These are phyloP conservation scores for Pseudocercospora vitis DNA, from an alignment of 2,329 filamentous ascomycete species.

Conservation along the genomic window DNA sequence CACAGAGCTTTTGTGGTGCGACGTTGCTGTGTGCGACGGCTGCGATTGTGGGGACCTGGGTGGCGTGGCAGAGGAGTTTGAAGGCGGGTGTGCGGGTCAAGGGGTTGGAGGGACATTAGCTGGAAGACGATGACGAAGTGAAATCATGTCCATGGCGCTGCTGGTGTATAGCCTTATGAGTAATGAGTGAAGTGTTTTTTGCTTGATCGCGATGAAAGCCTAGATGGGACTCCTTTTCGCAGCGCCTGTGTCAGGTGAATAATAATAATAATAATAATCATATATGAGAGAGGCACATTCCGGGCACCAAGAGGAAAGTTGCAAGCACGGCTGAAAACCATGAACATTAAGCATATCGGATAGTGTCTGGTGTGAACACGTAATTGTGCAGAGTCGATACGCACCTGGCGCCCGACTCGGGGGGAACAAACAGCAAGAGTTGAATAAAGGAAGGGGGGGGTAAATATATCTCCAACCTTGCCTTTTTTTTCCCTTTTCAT, in stretches of 20 bases:
- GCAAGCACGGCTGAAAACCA: neutral
- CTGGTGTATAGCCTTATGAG: neutral
- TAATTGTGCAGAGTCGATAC: constrained; percentile 7
- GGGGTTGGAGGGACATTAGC: constrained; percentile 4
- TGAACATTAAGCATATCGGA: constrained; percentile 1
- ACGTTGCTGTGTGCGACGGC: constrained; percentile 30
- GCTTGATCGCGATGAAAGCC: neutral
- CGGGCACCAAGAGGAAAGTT: neutral
- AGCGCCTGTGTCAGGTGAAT: no score
- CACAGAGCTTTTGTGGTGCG: constrained; percentile 36
- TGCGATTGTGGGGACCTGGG: constrained; percentile 28
- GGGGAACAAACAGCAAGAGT: constrained; percentile 9
- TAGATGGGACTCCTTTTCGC: no score
- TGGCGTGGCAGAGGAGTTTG: constrained; percentile 20
- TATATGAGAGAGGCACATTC: no score
- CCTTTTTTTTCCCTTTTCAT: neutral
- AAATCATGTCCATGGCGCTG: neutral
- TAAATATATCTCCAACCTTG: no score
- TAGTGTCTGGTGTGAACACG: constrained; percentile 4
- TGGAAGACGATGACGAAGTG: no score
- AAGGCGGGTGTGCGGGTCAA: constrained; percentile 6
- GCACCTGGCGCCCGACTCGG: constrained; percentile 9
- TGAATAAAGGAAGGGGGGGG: no score
- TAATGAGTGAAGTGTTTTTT: neutral
- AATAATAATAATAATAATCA: no score